Conservation (phyloP, 768 basidiomycete genomes). For the Pholiota conissans region DNA sequence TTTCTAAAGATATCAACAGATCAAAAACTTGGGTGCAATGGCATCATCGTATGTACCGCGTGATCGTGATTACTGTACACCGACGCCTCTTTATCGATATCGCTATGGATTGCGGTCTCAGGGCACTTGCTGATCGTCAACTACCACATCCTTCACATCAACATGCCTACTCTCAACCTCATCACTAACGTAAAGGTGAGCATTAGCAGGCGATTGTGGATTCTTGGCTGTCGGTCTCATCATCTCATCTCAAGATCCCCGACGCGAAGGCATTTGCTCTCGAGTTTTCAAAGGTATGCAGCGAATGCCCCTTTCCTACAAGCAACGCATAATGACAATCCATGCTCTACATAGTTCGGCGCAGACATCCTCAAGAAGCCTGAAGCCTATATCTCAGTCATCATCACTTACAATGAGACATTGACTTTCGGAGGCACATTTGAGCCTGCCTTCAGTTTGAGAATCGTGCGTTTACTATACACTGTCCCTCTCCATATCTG, state of each 20-base stretch:
- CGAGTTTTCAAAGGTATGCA: constrained; percentile 57
- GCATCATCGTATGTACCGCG: background rate
- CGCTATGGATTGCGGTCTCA: background rate
- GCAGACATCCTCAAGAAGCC: constrained; percentile 57
- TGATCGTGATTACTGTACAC: constrained; percentile 3
- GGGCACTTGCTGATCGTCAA: background rate
- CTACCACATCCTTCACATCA: background rate
- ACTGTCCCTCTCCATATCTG: too few relatives aligned
- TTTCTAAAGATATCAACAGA: background rate
- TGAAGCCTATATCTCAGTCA: constrained; percentile 51
- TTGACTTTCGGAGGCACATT: constrained; percentile 63
- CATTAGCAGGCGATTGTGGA: background rate
- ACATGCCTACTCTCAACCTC: constrained; percentile 44
- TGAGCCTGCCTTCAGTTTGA: constrained; percentile 64
- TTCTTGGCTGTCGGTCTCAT: background rate
- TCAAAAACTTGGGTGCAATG: background rate
- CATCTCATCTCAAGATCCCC: constrained; percentile 22
- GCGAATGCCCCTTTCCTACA: background rate
- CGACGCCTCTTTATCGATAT: background rate
- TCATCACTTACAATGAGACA: constrained; percentile 56
- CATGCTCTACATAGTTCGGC: constrained; percentile 42
- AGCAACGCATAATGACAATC: background rate
- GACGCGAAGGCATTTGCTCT: constrained; percentile 43
- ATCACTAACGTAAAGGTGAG: constrained; percentile 44
- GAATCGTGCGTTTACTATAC: constrained; percentile 45